These are phyloP conservation scores for Fusarium nematophilum DNA, from an alignment of 2,329 filamentous ascomycete genomes.

Conservation along the genomic window DNA sequence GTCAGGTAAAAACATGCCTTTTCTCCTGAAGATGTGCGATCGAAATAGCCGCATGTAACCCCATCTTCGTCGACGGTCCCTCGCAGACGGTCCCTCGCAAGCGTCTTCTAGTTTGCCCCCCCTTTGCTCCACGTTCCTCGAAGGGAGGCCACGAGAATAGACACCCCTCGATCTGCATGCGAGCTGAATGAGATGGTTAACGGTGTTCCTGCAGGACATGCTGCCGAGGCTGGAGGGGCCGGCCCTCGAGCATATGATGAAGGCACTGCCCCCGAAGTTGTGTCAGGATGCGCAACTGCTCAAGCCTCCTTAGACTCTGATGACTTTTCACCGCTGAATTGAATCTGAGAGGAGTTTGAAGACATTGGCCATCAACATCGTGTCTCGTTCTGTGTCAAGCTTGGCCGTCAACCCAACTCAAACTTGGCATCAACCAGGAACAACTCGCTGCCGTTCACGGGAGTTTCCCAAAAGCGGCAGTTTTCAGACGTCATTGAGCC, in stretches of 20 bases:
- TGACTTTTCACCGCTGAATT: too few species aligned
- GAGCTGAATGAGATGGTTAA: slow-evolving; percentile 7
- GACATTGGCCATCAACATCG: too few species aligned
- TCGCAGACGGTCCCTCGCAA: slow-evolving; percentile 11
- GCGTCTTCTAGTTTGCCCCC: neutral
- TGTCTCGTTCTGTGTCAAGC: too few species aligned
- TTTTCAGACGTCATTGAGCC: slow-evolving; percentile 17
- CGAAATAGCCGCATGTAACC: slow-evolving; percentile 28
- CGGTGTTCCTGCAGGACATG: slow-evolving; percentile 13
- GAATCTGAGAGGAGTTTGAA: neutral
- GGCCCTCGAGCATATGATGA: slow-evolving; percentile 3
- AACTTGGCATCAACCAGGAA: too few species aligned
- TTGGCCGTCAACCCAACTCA: too few species aligned
- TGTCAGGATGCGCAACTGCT: too few species aligned
- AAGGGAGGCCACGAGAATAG: too few species aligned
- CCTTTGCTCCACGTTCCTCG: too few species aligned
- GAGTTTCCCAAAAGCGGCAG: too few species aligned
- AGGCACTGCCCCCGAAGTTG: neutral
- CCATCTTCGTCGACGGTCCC: slow-evolving; percentile 19
- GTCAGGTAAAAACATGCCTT: neutral
- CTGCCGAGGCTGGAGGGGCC: slow-evolving; percentile 8
- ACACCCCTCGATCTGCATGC: neutral
- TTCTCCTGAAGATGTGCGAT: neutral
- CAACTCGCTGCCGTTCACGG: too few species aligned
- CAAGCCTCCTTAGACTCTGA: too few species aligned